These are phyloP conservation scores for Populus hybrid DNA, from an alignment of 441 rosid species.

Conservation along the genomic window DNA sequence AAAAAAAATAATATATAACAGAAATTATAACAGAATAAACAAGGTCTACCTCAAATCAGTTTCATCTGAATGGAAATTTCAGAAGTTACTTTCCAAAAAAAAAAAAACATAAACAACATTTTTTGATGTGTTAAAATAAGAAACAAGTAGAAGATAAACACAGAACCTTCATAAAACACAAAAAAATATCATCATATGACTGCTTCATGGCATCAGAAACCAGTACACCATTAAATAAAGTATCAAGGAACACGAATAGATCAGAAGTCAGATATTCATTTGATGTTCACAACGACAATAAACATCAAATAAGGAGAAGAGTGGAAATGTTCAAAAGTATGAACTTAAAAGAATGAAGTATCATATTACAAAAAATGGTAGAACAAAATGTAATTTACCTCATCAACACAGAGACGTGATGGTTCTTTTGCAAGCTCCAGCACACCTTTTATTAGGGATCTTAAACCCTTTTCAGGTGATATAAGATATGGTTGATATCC, in stretches of 20 bases:
- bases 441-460: conserved; percentile 87
- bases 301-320: not conserved
- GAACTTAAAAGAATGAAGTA: not conserved
- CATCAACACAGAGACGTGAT: conserved; percentile 80
- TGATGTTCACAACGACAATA: not conserved
- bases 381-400: conserved; percentile 39
- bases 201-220: not conserved
- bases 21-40: conserved; percentile 95
- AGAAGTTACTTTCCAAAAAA: not conserved
- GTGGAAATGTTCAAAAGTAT: not conserved
- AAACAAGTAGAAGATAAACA: not conserved
- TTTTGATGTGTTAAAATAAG: not conserved
- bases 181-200: not conserved
- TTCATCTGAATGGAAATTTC: conserved; percentile 36
- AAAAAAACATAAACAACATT: not conserved
- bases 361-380: not conserved
- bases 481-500: conserved; percentile 98
- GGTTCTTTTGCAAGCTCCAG: conserved; percentile 96
- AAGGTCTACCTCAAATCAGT: conserved; percentile 61
- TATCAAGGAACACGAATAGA: not conserved
- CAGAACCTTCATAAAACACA: not conserved
- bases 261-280: not conserved
- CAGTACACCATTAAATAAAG: not conserved
- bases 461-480: conserved; percentile 95
- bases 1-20: too few relatives aligned